Base-by-base conservation (phyloP, 2,329 filamentous ascomycete genomes). In the Verruconis gallopava region DNA sequence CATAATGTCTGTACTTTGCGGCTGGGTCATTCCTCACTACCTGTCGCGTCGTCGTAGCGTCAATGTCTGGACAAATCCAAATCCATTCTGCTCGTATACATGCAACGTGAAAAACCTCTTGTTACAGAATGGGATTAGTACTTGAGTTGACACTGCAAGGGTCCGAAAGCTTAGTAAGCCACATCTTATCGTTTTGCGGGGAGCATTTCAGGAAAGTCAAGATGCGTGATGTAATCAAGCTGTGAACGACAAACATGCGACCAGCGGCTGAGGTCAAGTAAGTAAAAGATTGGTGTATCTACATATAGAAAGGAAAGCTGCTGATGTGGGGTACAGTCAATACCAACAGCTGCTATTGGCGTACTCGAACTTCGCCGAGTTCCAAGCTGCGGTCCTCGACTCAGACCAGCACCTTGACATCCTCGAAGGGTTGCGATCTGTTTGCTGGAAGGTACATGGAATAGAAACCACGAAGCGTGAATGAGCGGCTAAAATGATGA, bases 371-470 rank as follows among this genome's bases (percentile, higher is more conserved):
- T 36, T 42, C 6, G 13, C 30, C 21, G 32, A 18, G 13, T 37
- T 42, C 19, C 30, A 42, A 30, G 18, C 30, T 6, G 40, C 40
- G 22, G 33, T 42, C 20, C 33, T 36, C 14, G 32, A 36, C 6
- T 18, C 40, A 17, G 25, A 42, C 19, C 30, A 42, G 21, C 22
- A 42, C 19, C 32, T 22, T 15, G 15, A 36, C 30, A 18, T 28
- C 15, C 30, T 42, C 5, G 22, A 20, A 17, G 85, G 85, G 12
- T 75, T 86, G 49, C 77, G 88, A 43, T 95, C 89, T 3, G 72
- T 93, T 28, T 93, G 82, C 61, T 96, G 89, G 89, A 95, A 94
- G 75, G 83, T 81, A 40, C 30, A 48, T 39, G 13, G 17, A 11
- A 15, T 19, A 18, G 9, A 20, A 34, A 41, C n/a, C 35, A 14